Percentiles rank a stretch among this genome's conserved stretches.
phyloP scores from a whole-genome alignment of 1,139 yeast species.

The Geotrichum restrictum region DNA sequence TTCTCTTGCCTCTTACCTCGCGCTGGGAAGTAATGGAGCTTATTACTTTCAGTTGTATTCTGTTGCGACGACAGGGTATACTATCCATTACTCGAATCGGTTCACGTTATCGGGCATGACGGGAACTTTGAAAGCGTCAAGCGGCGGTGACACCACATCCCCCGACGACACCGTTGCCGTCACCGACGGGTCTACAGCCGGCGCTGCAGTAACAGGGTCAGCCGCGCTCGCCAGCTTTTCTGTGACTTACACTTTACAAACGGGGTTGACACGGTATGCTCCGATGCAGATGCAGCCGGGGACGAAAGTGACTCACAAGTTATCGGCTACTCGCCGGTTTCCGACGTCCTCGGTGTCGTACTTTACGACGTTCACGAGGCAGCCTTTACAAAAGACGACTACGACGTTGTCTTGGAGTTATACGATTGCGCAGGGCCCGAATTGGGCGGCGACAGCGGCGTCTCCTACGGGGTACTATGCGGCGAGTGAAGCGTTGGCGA shows the following conservation, averaged over 20 bases:
- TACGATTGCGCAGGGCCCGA: constrained; percentile 55
- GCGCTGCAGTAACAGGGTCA: constrained; percentile 34
- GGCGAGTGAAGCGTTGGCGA: constrained; percentile 26
- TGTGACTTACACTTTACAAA: constrained; percentile 68
- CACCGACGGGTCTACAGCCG: constrained; percentile 36
- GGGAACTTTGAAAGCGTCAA: constrained; percentile 49
- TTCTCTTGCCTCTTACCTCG: neutral
- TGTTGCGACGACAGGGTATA: constrained; percentile 42
- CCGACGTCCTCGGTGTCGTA: constrained; percentile 67
- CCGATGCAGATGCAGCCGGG: constrained; percentile 92
- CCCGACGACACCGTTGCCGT: constrained; percentile 37
- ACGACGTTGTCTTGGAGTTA: constrained; percentile 82
- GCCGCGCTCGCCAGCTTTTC: constrained; percentile 37
- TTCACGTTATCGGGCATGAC: constrained; percentile 66
- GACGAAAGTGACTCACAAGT: constrained; percentile 50
- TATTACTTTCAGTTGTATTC: constrained; percentile 67
- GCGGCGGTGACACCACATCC: constrained; percentile 42
- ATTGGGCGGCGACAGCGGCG: constrained; percentile 48
- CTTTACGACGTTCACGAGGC: constrained; percentile 42
- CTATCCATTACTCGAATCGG: constrained; percentile 68
- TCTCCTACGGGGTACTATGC: constrained; percentile 31
- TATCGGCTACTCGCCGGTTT: constrained; percentile 26
- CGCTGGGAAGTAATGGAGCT: constrained; percentile 55
- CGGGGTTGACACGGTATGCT: constrained; percentile 71
- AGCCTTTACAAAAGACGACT: constrained; percentile 53